A percentile compares a stretch with the other conserved stretches of the same genome.
These are phyloP conservation scores for Lodderomyces orthopsilosis DNA, from an alignment of 1,139 yeast species.

Conservation along the genomic window DNA sequence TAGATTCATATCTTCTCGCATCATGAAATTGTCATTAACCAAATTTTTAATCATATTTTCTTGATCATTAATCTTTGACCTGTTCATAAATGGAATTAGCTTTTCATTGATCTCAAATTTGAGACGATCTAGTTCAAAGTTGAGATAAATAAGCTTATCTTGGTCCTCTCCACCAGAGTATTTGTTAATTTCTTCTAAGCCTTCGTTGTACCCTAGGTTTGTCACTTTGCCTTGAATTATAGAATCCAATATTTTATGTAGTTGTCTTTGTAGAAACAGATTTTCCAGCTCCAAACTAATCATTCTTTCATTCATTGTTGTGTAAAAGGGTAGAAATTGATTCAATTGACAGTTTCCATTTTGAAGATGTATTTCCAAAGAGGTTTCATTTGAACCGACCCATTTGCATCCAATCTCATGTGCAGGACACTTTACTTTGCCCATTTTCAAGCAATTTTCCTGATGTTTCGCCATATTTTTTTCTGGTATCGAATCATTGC, in stretches of 20 bases:
- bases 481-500: constrained; percentile 39
- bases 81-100: constrained; percentile 36
- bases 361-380: constrained; percentile 38
- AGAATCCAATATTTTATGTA: constrained; percentile 46
- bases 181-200: constrained; percentile 43
- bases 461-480: constrained; percentile 33
- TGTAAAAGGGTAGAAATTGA: constrained; percentile 30
- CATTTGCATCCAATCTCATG: constrained; percentile 40
- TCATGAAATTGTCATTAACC: constrained; percentile 39
- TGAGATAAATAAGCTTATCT: constrained; percentile 33
- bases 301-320: constrained; percentile 20
- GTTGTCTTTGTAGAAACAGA: constrained; percentile 37
- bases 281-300: constrained; percentile 24
- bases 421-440: constrained; percentile 40
- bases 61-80: constrained; percentile 31
- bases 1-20: constrained; percentile 48
- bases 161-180: constrained; percentile 23
- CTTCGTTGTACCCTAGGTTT: constrained; percentile 49
- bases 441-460: constrained; percentile 33
- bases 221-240: constrained; percentile 51
- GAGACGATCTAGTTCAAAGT: constrained; percentile 40
- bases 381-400: constrained; percentile 37
- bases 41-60: constrained; percentile 38
- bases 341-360: constrained; percentile 34
- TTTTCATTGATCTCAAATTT: constrained; percentile 44